Evolutionary conservation across 495 filamentous ascomycete genomes (phyloP).

Genomic region (Pyrenopolyporus hunteri): DNA sequence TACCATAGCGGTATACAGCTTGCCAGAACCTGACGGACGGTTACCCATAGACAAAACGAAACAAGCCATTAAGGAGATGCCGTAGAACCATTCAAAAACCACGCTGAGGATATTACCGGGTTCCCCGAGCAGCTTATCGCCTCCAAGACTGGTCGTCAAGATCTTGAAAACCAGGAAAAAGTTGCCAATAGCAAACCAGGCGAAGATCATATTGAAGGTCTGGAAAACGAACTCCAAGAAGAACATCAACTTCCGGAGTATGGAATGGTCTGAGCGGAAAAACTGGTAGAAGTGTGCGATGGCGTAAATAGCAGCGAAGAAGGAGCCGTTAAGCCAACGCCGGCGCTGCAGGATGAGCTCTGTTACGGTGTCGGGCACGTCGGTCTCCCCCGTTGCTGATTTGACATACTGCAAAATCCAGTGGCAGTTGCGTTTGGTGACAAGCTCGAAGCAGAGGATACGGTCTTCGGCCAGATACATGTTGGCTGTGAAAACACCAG

Average conservation of each 20-base stretch:
- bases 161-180: conserved; percentile 99
- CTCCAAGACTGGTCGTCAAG: conserved; percentile 82
- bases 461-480: conserved; percentile 99
- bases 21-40: conserved; percentile 90
- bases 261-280: conserved; percentile 87
- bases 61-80: conserved; percentile 87
- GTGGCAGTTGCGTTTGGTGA: conserved; percentile 93
- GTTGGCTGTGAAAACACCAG: conserved; percentile 97
- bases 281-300: conserved; percentile 94
- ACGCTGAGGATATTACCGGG: conserved; percentile 81
- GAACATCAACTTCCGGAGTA: conserved; percentile 86
- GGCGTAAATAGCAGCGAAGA: conserved; percentile 97
- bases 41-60: conserved; percentile 97
- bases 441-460: conserved; percentile 98
- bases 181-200: conserved; percentile 99
- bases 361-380: conserved; percentile 93
- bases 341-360: conserved; percentile 96
- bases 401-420: conserved; percentile 99
- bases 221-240: conserved; percentile 93
- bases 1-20: conserved; percentile 95
- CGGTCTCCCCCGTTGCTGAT: conserved; percentile 92
- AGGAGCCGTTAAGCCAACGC: conserved; percentile 97
- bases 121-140: conserved; percentile 68
- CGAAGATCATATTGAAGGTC: conserved; percentile 94
- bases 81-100: conserved; percentile 95